A percentile compares a stretch with the other conserved stretches of the same genome.
These are phyloP conservation scores for Fusarium xylarioides DNA, from an alignment of 2,329 filamentous ascomycete species.

Conservation along the genomic window DNA sequence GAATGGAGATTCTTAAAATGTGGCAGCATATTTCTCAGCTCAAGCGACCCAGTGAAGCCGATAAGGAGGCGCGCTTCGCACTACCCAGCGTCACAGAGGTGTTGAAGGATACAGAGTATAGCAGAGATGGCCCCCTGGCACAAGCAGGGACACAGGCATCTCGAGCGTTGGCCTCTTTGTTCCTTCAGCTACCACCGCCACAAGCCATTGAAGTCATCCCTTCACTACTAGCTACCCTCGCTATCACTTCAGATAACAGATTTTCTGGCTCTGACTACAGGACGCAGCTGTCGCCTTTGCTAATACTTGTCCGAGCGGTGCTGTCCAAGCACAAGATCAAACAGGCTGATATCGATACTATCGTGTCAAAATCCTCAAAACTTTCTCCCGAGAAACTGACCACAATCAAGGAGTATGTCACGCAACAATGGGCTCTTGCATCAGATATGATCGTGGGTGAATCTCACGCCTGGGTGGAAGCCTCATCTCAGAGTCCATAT, in stretches of 20 bases:
- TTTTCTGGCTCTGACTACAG: slow-evolving; percentile 13
- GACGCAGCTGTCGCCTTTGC: slow-evolving; percentile 42
- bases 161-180: slow-evolving; percentile 44
- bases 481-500: neutral
- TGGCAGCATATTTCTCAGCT: slow-evolving; percentile 52
- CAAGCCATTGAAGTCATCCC: slow-evolving; percentile 43
- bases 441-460: slow-evolving; percentile 37
- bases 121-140: neutral
- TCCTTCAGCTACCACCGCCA: slow-evolving; percentile 43
- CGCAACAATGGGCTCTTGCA: slow-evolving; percentile 43
- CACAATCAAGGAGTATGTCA: slow-evolving; percentile 41
- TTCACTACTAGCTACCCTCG: slow-evolving; percentile 46
- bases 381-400: slow-evolving; percentile 31
- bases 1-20: slow-evolving; percentile 46
- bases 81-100: slow-evolving; percentile 45
- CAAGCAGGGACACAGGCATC: neutral
- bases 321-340: slow-evolving; percentile 30
- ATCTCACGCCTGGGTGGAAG: slow-evolving; percentile 35
- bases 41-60: slow-evolving; percentile 41
- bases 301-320: slow-evolving; percentile 41
- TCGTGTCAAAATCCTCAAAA: slow-evolving; percentile 25
- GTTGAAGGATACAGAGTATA: slow-evolving; percentile 24
- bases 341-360: slow-evolving; percentile 26
- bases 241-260: slow-evolving; percentile 44
- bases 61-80: slow-evolving; percentile 39